Base-by-base conservation (phyloP, 495 filamentous ascomycete species). In the Lophiotrema nucula region DNA sequence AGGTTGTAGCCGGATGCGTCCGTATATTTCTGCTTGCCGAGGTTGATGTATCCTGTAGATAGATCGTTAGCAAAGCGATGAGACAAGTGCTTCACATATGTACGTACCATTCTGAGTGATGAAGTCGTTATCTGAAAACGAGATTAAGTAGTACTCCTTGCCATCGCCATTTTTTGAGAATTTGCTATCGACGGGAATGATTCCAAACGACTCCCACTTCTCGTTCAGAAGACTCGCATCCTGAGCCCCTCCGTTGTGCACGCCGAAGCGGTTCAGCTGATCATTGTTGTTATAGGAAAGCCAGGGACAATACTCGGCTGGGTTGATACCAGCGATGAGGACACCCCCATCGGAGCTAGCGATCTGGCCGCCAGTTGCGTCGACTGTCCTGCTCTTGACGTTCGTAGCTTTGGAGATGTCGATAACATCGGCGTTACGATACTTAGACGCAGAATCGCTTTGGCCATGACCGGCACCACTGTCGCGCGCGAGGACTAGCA, bases 191-290 rank as follows among this genome's bases (percentile, higher is more conserved):
- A 84, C 84, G 0, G 88, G 86, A 5, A 85, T 76, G 43, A 89
- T 66, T 8, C 82, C 79, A 24, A 93, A 66, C 31, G 79, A 78
- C 74, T 93, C 88, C 89, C 88, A 93, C 67, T 92, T 93, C 76
- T 92, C 88, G 68, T 92, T 88, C 62, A 89, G 69, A 23, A 89
- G 68, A 1, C 65, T 58, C 8, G 61, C 53, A 65, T 86, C 78
- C 63, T 81, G 76, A 0, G 67, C 69, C 0, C 81, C 83, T 1
- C 88, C 86, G 61, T 90, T 89, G 59, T 87, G 84, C 11, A 89
- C 62, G 0, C 81, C 79, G 64, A 91, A 92, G 38, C 81, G 79
- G 35, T 76, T 79, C 22, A 92, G 74, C 73, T 92, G 76, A 12
- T 71, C 58, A 51, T 88, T 85, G 42, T 86, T 73, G 71, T 92